phyloP scores from a whole-genome alignment of 805 yeast genomes.

The Hanseniaspora lindneri region DNA sequence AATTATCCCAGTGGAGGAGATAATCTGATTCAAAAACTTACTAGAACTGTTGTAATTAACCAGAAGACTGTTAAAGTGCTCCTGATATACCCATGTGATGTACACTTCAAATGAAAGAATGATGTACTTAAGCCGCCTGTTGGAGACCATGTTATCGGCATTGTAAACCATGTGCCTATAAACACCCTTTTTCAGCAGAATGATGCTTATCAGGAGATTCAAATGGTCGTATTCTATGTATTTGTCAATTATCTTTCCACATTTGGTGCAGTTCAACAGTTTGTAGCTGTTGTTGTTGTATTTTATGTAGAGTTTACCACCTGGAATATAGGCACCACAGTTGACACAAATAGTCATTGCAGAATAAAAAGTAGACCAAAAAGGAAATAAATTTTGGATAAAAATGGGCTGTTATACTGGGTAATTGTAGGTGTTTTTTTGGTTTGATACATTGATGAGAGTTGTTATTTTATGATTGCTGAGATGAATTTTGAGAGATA shows the following conservation, averaged over 20 bases:
- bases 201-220: slow-evolving; percentile 66
- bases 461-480: too few species aligned
- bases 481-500: too few species aligned
- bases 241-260: slow-evolving; percentile 71
- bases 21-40: not conserved
- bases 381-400: not conserved
- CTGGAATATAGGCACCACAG: slow-evolving; percentile 47
- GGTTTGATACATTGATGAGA: too few species aligned
- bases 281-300: slow-evolving; percentile 71
- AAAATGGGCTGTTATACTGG: not conserved
- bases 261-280: slow-evolving; percentile 60
- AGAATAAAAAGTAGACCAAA: not conserved
- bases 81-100: slow-evolving; percentile 83
- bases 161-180: slow-evolving; percentile 80
- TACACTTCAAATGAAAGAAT: slow-evolving; percentile 77
- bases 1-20: slow-evolving; percentile 21
- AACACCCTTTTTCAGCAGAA: slow-evolving; percentile 77
- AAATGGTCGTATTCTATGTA: slow-evolving; percentile 86
- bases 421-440: too few species aligned
- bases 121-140: slow-evolving; percentile 37
- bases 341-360: slow-evolving; percentile 55
- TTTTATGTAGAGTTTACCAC: slow-evolving; percentile 51
- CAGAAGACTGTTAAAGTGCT: slow-evolving; percentile 27
- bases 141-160: slow-evolving; percentile 17
- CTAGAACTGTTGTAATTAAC: not conserved